These are phyloP conservation scores for Nemania bipapillata DNA, from an alignment of 2,329 filamentous ascomycete species.

Conservation along the genomic window DNA sequence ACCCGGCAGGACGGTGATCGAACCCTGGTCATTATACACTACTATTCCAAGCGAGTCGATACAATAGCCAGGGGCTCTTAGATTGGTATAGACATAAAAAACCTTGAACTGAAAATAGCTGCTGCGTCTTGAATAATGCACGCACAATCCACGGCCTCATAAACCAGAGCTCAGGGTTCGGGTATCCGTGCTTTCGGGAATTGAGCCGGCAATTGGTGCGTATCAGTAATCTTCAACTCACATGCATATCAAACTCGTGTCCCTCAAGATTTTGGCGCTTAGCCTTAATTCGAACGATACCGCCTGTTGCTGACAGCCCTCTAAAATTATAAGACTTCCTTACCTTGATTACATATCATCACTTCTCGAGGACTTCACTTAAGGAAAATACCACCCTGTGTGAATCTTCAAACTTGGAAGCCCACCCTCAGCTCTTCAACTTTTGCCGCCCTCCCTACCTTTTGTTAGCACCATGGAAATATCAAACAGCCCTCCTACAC, in stretches of 20 bases:
- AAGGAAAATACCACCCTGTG: background rate
- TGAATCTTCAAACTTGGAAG: background rate
- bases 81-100: constrained; percentile 5
- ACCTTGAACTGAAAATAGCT: constrained; percentile 13
- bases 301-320: constrained; percentile 23
- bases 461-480: constrained; percentile 41
- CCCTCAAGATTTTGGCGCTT: background rate
- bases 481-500: constrained; percentile 29
- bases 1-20: constrained; percentile 8
- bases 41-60: constrained; percentile 9
- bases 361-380: background rate
- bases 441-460: constrained; percentile 5
- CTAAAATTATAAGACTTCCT: background rate
- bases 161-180: constrained; percentile 10
- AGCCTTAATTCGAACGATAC: constrained; percentile 16
- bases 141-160: constrained; percentile 18
- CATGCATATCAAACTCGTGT: constrained; percentile 27
- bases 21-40: background rate
- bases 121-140: constrained; percentile 18
- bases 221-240: constrained; percentile 31
- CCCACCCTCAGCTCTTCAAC: background rate
- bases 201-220: constrained; percentile 31
- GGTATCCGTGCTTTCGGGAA: constrained; percentile 24
- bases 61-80: constrained; percentile 6
- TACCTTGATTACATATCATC: constrained; percentile 3